These are phyloP conservation scores for Geranium rotundifolium DNA, from an alignment of 345 rosid genomes.

Conservation along the genomic window DNA sequence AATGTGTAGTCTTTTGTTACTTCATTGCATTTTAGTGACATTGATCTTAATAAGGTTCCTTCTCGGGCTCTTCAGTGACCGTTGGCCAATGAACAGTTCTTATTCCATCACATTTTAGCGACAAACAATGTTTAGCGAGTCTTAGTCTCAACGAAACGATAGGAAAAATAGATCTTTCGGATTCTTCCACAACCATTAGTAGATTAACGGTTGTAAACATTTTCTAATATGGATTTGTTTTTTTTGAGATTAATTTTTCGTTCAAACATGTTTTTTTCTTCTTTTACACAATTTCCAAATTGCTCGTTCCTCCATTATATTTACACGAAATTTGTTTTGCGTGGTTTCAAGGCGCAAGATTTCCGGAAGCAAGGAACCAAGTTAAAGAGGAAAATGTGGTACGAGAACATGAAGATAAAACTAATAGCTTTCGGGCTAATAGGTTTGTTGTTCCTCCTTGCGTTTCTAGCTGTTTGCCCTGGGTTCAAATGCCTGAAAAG, in stretches of 20 bases:
- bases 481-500: slow-evolving; percentile 48
- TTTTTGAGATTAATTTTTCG: no score
- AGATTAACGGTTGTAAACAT: no score
- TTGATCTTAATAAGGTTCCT: no score
- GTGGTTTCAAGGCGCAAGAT: slow-evolving; percentile 68
- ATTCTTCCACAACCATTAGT: no score
- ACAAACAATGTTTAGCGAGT: no score
- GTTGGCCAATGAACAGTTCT: no score
- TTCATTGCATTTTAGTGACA: neutral
- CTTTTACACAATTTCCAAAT: no score
- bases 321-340: neutral
- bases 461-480: slow-evolving; percentile 59
- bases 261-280: neutral
- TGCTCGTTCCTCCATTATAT: neutral
- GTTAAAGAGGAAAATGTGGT: slow-evolving; percentile 82
- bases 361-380: slow-evolving; percentile 87
- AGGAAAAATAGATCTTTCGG: no score
- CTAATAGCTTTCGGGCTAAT: slow-evolving; percentile 63
- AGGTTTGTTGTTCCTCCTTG: slow-evolving; percentile 49
- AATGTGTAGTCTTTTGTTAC: neutral
- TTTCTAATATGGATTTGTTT: no score
- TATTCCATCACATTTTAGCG: no score
- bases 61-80: no score
- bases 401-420: slow-evolving; percentile 89
- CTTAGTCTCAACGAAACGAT: no score